These are phyloP conservation scores for Talinum fruticosum DNA, from an alignment of 148 eudicot species.

Conservation along the genomic window DNA sequence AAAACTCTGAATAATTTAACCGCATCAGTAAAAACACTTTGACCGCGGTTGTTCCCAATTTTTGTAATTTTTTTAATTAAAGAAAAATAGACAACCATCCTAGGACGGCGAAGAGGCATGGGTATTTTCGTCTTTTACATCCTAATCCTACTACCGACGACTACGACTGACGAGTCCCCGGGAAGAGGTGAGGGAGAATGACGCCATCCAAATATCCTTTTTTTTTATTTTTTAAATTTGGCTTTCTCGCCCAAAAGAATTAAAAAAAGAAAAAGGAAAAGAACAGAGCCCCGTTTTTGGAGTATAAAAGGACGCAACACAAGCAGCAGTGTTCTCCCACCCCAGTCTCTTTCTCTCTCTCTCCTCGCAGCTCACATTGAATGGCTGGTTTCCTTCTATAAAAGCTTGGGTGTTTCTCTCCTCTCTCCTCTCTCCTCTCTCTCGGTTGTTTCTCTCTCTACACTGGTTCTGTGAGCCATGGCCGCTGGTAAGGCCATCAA, in stretches of 20 bases:
- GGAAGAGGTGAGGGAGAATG: neutral
- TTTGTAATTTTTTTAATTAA: no score
- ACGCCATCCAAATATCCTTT: neutral
- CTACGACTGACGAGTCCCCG: neutral
- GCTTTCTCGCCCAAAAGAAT: neutral
- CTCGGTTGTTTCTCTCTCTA: neutral
- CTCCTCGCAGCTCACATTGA: slow-evolving; percentile 17
- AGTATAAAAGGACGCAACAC: slow-evolving; percentile 10
- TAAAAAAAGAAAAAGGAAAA: neutral
- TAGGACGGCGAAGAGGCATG: no score
- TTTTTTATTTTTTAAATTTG: no score
- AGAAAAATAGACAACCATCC: no score
- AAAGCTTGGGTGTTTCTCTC: neutral
- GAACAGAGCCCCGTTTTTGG: neutral
- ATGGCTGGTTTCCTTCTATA: slow-evolving; percentile 27
- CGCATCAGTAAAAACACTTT: no score
- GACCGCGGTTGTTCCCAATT: no score
- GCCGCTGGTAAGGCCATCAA: slow-evolving; percentile 39
- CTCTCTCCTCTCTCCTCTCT: neutral
- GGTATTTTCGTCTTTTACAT: no score
- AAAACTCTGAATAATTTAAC: no score
- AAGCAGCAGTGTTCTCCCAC: neutral
- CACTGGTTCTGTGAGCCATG: slow-evolving; percentile 1
- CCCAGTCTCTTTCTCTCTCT: neutral
- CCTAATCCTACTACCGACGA: no score